These are phyloP conservation scores for Coleophoma cylindrospora DNA, from an alignment of 2,329 filamentous ascomycete species.

Conservation along the genomic window DNA sequence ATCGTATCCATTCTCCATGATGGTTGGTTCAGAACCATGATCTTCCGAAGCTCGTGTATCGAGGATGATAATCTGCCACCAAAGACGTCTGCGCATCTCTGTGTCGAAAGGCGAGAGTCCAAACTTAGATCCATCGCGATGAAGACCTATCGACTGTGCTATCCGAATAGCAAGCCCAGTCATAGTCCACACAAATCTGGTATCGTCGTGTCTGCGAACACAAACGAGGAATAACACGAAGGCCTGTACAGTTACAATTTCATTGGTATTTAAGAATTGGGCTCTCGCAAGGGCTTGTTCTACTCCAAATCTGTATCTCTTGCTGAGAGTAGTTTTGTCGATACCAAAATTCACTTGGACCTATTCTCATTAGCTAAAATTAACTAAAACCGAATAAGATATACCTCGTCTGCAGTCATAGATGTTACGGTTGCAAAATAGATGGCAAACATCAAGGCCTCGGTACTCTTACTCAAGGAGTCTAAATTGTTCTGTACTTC, in stretches of 20 bases:
- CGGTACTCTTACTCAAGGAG: conserved; percentile 39
- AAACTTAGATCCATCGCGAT: conserved; percentile 52
- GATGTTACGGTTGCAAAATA: conserved; percentile 48
- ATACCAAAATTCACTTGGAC: conserved; percentile 32
- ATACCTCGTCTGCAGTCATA: conserved; percentile 25
- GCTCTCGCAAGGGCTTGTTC: conserved; percentile 51
- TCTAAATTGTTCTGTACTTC: conserved; percentile 55
- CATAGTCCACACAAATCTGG: conserved; percentile 46
- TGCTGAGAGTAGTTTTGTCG: conserved; percentile 36
- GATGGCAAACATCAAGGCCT: conserved; percentile 49
- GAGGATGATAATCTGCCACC: conserved; percentile 56
- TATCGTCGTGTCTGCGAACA: conserved; percentile 40
- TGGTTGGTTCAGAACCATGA: conserved; percentile 57
- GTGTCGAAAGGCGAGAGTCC: conserved; percentile 51
- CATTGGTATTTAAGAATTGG: conserved; percentile 47
- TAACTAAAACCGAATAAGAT: neutral
- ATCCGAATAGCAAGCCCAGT: conserved; percentile 54
- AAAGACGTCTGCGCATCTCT: conserved; percentile 53
- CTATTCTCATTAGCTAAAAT: conserved; percentile 12
- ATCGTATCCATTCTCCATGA: conserved; percentile 53
- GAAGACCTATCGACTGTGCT: conserved; percentile 53
- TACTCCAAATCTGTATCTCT: conserved; percentile 44
- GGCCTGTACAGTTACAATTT: conserved; percentile 48
- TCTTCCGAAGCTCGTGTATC: conserved; percentile 58
- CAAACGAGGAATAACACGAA: conserved; percentile 51